Evolutionary conservation across 306 rosid genomes (phyloP).

Genomic region (Leucaena leucocephala): DNA sequence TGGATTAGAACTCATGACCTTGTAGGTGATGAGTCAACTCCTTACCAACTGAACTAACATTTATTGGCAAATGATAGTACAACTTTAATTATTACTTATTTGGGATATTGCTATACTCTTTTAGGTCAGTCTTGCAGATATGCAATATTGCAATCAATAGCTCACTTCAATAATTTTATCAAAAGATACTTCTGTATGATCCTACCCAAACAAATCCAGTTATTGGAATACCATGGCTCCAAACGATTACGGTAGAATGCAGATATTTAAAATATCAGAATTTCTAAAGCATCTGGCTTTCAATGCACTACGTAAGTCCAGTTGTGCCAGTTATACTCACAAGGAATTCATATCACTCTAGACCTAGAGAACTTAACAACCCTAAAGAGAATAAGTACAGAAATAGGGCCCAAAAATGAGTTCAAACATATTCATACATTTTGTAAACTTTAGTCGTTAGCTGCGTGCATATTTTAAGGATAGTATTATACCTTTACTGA

Average conservation of each 20-base stretch:
- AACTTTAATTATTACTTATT: neutral
- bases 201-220: neutral
- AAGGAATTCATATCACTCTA: constrained; percentile 5
- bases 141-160: neutral
- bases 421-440: neutral
- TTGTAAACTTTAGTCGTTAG: neutral
- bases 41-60: too few relatives aligned
- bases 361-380: neutral
- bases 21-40: too few relatives aligned
- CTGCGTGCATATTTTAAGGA: neutral
- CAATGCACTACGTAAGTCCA: neutral
- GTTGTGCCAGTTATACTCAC: neutral
- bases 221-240: neutral
- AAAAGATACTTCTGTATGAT: neutral
- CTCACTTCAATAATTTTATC: neutral
- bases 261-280: constrained; percentile 2
- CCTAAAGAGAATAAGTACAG: neutral
- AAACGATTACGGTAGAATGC: neutral
- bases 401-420: neutral
- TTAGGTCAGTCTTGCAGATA: neutral
- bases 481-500: neutral
- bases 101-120: neutral
- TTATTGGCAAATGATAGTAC: neutral
- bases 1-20: too few relatives aligned
- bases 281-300: neutral